A percentile compares a stretch with the other conserved stretches of the same genome.
Conservation (phyloP, 257 asterid species). For the Solanum chaucha region DNA sequence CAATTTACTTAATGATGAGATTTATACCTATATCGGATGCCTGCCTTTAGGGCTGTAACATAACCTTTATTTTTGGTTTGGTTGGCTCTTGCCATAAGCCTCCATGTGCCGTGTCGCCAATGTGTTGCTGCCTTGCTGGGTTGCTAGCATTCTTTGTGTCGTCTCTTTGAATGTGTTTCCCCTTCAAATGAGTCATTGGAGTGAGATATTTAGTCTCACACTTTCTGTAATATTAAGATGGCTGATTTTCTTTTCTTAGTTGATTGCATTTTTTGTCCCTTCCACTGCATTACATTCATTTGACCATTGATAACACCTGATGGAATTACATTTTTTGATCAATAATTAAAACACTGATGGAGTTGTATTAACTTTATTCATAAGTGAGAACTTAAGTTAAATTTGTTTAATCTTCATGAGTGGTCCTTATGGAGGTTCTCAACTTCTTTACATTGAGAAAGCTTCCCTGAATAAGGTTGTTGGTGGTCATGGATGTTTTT, state of each 20-base stretch:
- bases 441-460: neutral
- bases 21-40: neutral
- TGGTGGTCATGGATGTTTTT: neutral
- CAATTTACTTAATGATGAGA: neutral
- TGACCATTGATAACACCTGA: no score
- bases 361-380: neutral
- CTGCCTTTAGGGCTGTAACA: neutral
- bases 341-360: neutral
- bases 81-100: neutral
- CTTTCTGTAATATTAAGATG: neutral
- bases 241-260: neutral
- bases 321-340: neutral
- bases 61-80: neutral
- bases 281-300: no score
- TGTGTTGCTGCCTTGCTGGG: neutral
- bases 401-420: neutral
- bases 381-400: no score
- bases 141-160: neutral
- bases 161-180: neutral
- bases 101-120: neutral
- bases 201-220: neutral
- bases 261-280: no score
- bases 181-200: neutral
- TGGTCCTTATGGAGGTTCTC: neutral
- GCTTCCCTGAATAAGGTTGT: neutral